These are phyloP conservation scores for Conoideocrella luteorostrata DNA, from an alignment of 2,329 filamentous ascomycete genomes.

Conservation along the genomic window DNA sequence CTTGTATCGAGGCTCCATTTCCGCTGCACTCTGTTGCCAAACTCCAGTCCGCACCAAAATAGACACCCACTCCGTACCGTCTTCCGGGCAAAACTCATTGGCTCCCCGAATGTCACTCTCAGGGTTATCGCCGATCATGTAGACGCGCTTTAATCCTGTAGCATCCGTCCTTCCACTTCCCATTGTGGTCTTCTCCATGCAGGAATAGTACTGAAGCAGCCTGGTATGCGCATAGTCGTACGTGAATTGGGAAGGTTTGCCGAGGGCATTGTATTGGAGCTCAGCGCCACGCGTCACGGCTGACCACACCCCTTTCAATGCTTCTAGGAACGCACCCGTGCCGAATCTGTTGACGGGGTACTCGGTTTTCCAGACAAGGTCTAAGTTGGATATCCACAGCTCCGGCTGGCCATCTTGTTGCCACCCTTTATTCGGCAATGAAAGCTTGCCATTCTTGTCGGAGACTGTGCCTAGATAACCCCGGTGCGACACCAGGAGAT, in stretches of 20 bases:
- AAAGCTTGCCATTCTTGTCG: slow-evolving; percentile 57
- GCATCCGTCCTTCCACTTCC: slow-evolving; percentile 33
- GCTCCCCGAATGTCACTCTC: slow-evolving; percentile 87
- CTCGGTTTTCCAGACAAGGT: slow-evolving; percentile 80
- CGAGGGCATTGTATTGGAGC: slow-evolving; percentile 62
- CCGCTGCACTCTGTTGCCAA: slow-evolving; percentile 41
- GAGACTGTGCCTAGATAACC: slow-evolving; percentile 80
- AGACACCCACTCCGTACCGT: slow-evolving; percentile 68
- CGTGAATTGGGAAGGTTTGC: slow-evolving; percentile 73
- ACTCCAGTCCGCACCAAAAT: slow-evolving; percentile 78
- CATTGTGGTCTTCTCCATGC: slow-evolving; percentile 16
- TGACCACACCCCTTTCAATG: slow-evolving; percentile 73
- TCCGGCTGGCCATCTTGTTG: slow-evolving; percentile 73
- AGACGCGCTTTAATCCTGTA: slow-evolving; percentile 66
- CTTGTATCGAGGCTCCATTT: slow-evolving; percentile 46
- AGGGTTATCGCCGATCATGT: slow-evolving; percentile 91
- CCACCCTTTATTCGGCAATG: slow-evolving; percentile 69
- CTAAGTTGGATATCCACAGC: slow-evolving; percentile 84
- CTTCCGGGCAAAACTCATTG: slow-evolving; percentile 62
- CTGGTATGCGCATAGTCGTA: slow-evolving; percentile 76
- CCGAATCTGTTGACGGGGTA: slow-evolving; percentile 83
- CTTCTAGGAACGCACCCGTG: slow-evolving; percentile 83
- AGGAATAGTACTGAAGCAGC: slow-evolving; percentile 46
- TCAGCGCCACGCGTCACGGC: slow-evolving; percentile 59
- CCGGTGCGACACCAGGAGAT: slow-evolving; percentile 71